Base-by-base conservation (phyloP, 1,139 yeast species). In the Candida sp. region DNA sequence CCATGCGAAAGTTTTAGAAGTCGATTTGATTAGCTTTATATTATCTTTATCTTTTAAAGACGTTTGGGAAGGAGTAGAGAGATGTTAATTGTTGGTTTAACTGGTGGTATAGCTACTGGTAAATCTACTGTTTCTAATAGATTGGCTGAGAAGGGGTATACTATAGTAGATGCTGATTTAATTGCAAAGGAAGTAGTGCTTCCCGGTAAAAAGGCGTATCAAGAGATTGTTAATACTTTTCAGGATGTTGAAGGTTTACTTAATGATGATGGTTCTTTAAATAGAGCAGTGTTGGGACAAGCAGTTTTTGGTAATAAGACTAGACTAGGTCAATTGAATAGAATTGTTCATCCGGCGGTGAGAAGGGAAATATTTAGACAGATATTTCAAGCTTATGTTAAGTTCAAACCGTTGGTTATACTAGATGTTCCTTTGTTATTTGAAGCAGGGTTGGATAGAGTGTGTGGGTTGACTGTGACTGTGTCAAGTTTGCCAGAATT, bases 21-120 rank as follows among this genome's bases (percentile, higher is more conserved):
- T 2, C 29, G 29, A 25, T 25, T 25, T 25, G 29, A 25, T 25
- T 15, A 15, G 19, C 19, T 15, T 15, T 15, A 15, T 15, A 15
- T 15, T 15, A 15, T 15, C 19, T 15, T 15, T 15, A 15, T 15
- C 19, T 15, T 15, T 2, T 15, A 15, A 15, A 15, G 19, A 15
- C 19, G 19, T 15, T 15, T 15, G 19, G 19, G 19, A 15, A 15
- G 19, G 19, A 11, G 29, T 36, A 11, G n/a, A 29, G n/a, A 29
- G 12, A 93, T 93, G 99, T 77, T 93, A 43, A 77, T 93, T 32
- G 78, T 95, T 7, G 99, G 99, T 1, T 75, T 93, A 22, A 93
- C 99, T 0, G 99, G 99, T 1, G 97, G 97, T 1, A 93, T 93
- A 42, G 96, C 97, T 7, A 79, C 95, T 4, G 99, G 99, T 1